Evolutionary conservation across 495 filamentous ascomycete genomes (phyloP).

Genomic region (Penicillium samsonianum): DNA sequence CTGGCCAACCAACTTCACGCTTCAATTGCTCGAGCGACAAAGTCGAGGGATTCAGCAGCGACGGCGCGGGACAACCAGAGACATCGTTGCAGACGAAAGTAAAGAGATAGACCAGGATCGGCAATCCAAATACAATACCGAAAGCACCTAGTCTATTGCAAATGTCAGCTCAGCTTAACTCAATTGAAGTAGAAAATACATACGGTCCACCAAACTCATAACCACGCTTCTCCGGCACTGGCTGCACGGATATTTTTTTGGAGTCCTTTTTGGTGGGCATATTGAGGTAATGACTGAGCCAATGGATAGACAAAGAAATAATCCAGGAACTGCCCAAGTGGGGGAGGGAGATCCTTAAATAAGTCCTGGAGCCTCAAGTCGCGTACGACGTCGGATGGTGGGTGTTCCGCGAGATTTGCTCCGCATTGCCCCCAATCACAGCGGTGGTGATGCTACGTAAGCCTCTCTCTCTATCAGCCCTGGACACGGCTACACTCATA

Average conservation of each 20-base stretch:
- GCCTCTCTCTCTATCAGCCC: constrained; percentile 3
- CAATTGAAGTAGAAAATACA: constrained; percentile 40
- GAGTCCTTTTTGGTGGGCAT: constrained; percentile 37
- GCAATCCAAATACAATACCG: constrained; percentile 73
- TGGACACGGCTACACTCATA: neutral
- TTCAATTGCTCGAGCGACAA: constrained; percentile 72
- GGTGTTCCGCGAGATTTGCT: constrained; percentile 18
- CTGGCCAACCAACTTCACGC: constrained; percentile 75
- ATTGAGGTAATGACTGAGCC: constrained; percentile 3
- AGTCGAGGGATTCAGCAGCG: constrained; percentile 72
- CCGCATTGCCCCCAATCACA: constrained; percentile 16
- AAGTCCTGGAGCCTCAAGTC: constrained; percentile 7
- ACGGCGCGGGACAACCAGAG: constrained; percentile 86
- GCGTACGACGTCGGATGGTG: constrained; percentile 31
- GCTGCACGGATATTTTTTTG: constrained; percentile 32
- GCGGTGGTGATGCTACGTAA: constrained; percentile 24
- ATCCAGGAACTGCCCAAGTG: neutral
- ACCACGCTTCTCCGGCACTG: constrained; percentile 52
- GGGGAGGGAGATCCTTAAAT: constrained; percentile 14
- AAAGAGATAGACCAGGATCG: constrained; percentile 70
- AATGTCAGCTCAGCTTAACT: constrained; percentile 23
- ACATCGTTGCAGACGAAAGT: constrained; percentile 90
- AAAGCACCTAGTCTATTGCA: constrained; percentile 68
- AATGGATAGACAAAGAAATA: constrained; percentile 8
- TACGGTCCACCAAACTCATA: constrained; percentile 92